Evolutionary conservation across 306 rosid genomes (phyloP), one percentile per base, ranked within the genome.

Genomic region (Casuarina cunninghamiana): DNA sequence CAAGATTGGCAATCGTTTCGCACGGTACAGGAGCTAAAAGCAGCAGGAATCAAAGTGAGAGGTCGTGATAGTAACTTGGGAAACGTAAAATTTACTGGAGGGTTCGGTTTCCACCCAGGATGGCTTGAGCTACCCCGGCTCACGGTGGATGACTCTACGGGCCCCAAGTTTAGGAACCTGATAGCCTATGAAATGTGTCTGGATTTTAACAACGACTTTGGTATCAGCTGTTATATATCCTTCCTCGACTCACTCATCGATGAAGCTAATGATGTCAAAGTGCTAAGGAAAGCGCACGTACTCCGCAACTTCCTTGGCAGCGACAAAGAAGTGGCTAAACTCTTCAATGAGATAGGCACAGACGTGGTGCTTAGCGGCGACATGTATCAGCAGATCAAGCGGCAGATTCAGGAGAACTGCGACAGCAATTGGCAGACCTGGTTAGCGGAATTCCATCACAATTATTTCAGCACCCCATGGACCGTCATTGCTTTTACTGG

Each of bases 151-250:
- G 71, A 66, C 32, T 66, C 49, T 2, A 66, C 49, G 1, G 75
- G 68, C 16, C 63, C 81, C 0, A 72, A 71, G 13, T 55, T 82
- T 17, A 10, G 75, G 38, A 87, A 87, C 71, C 26, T 82, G 49
- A 80, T 80, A 62, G 86, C 89, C 42, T 83, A 79, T 4, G 85
- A 86, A 51, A 81, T 76, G 88, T 83, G 91, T 43, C 77, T 81
- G 1, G 89, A 83, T 72, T 77, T 79, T 69, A 0, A 37, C 2
- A 87, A 84, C 1, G 44, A 85, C 2, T 86, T 75, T 2, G 86
- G 19, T 5, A 75, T 82, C 6, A 66, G 81, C 81, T 80, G 80
- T 2, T 88, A 51, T 6, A 32, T 73, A 1, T 35, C 70, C 3
- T 82, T 89, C 37, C 16, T 89, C 1, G 87, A 78, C 69, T 77